These are phyloP conservation scores for Trypanosoma lewisi DNA, from an alignment of 208 protist genomes.

Conservation along the genomic window DNA sequence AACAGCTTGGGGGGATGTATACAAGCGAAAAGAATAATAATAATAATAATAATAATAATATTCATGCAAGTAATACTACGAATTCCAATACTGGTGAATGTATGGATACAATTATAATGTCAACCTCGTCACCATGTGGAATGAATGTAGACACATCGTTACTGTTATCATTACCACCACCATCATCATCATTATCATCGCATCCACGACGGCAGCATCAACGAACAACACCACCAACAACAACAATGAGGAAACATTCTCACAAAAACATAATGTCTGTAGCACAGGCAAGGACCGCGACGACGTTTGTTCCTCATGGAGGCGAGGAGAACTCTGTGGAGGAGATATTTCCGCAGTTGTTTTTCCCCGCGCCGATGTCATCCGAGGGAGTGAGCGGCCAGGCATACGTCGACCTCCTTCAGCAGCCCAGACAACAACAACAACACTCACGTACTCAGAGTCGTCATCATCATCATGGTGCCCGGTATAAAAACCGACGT, in stretches of 20 bases:
- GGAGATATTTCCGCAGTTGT: not conserved
- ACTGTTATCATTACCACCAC: no score
- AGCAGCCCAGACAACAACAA: not conserved
- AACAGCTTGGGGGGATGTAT: not conserved
- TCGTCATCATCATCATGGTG: not conserved
- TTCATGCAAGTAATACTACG: not conserved
- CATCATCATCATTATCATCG: no score
- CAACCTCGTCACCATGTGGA: no score
- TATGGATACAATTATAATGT: no score
- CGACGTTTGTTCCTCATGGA: not conserved
- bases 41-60: conserved; percentile 2
- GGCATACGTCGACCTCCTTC: not conserved
- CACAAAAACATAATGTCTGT: not conserved
- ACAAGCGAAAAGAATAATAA: not conserved
- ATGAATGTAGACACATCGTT: no score
- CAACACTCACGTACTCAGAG: no score
- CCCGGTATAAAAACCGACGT: conserved; percentile 1
- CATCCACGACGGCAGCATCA: no score
- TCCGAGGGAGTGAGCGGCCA: not conserved
- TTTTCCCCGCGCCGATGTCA: not conserved
- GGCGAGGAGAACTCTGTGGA: not conserved
- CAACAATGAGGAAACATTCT: not conserved
- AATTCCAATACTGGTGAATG: no score
- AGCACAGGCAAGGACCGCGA: not conserved
- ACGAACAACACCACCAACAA: no score